Evolutionary conservation across 495 filamentous ascomycete species (phyloP), one percentile per base, ranked within the genome.

Genomic region (Usnea hakonensis): DNA sequence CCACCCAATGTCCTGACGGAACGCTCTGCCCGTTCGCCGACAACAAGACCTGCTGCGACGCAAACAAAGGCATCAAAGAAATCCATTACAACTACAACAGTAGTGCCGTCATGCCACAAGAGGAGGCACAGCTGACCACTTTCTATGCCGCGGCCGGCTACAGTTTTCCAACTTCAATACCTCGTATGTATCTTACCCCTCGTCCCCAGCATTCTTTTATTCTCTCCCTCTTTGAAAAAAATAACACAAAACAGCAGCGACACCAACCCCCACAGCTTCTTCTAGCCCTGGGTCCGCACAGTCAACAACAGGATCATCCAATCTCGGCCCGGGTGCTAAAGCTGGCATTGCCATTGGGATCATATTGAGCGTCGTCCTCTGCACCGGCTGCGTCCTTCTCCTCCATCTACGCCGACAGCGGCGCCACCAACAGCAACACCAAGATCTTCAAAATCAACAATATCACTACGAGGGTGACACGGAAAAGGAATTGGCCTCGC

Each of bases 1-100:
- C 48, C 23, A 62, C 60, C 5, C 38, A 40, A 19, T 56, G 60
- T 21, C 23, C 30, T 1, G 60, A 62, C 14, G 37, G 37, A 26
- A 56, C 50, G 10, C 36, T 56, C 0, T 56, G 36, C 30, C 60
- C 50, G 2, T 30, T 19, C 23, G 14, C 60, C 16, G 26, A 56
- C 23, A 62, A 62, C 32, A 0, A 35, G 9, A 23, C 19, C 26
- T 62, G 48, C 50, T 56, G 60, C 32, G 36, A 54, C 9, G 23
- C n/a, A 5, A 28, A 28, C 4, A 9, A 44, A 56, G 52, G 50
- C 5, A 46, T 55, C 46, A 11, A 28, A 41, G 60, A 62, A 28
- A 41, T 56, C 19, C 9, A 33, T 11, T 56, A 38, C 50, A 23
- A 58, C 19, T 26, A 57, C n/a, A 40, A 33, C 8, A 17, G n/a